Base-by-base conservation (phyloP, 2,329 filamentous ascomycete genomes). In the Cadophora luteo-olivacea region DNA sequence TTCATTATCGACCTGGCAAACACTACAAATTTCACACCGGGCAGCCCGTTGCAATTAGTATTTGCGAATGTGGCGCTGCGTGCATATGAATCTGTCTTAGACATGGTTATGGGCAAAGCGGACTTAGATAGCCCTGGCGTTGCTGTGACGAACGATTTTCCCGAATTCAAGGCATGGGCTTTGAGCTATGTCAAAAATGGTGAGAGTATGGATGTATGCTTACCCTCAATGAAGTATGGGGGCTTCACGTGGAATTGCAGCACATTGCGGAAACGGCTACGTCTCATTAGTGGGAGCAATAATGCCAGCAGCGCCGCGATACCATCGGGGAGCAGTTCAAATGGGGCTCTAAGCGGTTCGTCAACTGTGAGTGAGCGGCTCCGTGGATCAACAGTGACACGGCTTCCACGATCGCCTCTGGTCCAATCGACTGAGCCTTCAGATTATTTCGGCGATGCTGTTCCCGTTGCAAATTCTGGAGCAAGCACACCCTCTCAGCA, bases 1-100 rank as follows among this genome's bases (percentile, higher is more conserved):
- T 93, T 95, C 74, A 85, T 95, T 52, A 83, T 95, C 41, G 92
- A 95, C 74, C 80, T 92, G 62, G 82, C 83, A 8, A 87, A 90
- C 74, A 78, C 83, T 1, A 78, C 80, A n/a, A 90, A 89, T 72
- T 84, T 82, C 58, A 81, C 80, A 25, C 81, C 84, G 0, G 76
- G 76, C 16, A 84, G 84, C 0, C 82, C 83, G 1, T 78, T 94
- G 48, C 84, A 86, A 36, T 84, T 92, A 8, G 73, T 92, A 0
- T 94, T 91, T 77, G 85, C 86, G 36, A 96, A 95, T 76, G 82
- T 85, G 11, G 86, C 91, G 3, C 80, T 95, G 64, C 87, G 89
- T 62, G 84, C 85, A 0, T 69, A 73, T 51, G 72, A 73, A 14
- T 58, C 71, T 4, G 65, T 77, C 29, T 58, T 78, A 19, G 75